These are phyloP conservation scores for Didymella keratinophila DNA, from an alignment of 2,329 filamentous ascomycete genomes.

Conservation along the genomic window DNA sequence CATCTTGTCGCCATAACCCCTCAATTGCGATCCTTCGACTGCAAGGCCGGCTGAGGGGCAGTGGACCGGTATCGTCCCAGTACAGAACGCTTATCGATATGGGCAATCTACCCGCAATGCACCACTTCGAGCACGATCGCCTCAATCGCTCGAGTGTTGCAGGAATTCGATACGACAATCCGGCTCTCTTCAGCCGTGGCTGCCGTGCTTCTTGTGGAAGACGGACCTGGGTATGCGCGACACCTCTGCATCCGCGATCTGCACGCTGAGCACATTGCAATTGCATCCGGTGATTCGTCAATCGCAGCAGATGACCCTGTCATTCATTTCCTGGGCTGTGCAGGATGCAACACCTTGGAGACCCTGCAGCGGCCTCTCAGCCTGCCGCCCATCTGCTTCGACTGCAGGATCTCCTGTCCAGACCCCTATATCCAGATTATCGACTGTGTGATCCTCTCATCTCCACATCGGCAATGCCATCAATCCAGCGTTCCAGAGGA, in stretches of 20 bases:
- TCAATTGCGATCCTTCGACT: constrained; percentile 17
- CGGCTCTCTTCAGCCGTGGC: constrained; percentile 18
- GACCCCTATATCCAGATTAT: constrained; percentile 33
- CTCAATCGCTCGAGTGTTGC: background rate
- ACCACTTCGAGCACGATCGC: constrained; percentile 2
- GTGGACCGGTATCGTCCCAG: constrained; percentile 1
- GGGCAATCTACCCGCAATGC: constrained; percentile 13
- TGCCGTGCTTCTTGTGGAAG: constrained; percentile 12
- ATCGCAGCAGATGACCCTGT: constrained; percentile 42
- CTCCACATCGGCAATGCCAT: constrained; percentile 21
- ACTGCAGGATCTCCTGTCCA: constrained; percentile 39
- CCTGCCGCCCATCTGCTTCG: constrained; percentile 31
- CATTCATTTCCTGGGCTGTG: constrained; percentile 28
- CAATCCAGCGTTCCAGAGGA: constrained; percentile 27
- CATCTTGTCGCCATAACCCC: constrained; percentile 17
- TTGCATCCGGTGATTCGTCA: constrained; percentile 46
- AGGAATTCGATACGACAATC: constrained; percentile 9
- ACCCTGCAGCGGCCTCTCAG: constrained; percentile 46
- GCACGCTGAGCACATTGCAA: constrained; percentile 35
- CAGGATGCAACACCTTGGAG: constrained; percentile 31
- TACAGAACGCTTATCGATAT: constrained; percentile 10
- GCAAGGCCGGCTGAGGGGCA: constrained; percentile 18
- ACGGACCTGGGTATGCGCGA: constrained; percentile 30
- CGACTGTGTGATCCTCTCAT: constrained; percentile 38
- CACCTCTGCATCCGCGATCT: constrained; percentile 42